Conservation (phyloP, 2,329 filamentous ascomycete genomes). For the Colletotrichum ledebouriae region DNA sequence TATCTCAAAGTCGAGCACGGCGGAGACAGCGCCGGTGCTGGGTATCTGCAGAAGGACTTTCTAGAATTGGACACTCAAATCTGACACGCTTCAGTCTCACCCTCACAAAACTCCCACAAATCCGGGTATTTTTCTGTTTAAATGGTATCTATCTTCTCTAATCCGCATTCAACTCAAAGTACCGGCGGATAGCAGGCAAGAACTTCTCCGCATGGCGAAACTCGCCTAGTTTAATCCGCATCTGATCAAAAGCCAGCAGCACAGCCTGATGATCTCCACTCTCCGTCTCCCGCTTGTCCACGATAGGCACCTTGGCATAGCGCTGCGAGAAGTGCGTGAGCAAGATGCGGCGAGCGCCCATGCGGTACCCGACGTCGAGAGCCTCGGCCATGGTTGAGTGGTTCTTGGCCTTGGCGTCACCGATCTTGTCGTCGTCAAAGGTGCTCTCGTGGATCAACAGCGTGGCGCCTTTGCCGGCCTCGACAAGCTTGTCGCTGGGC, state of each 20-base stretch:
- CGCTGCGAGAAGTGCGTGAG: constrained; percentile 96
- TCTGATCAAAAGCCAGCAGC: constrained; percentile 83
- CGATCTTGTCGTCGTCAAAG: constrained; percentile 86
- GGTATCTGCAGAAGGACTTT: too few relatives aligned
- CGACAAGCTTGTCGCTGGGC: constrained; percentile 77
- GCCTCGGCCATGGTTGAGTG: constrained; percentile 93
- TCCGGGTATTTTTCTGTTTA: too few relatives aligned
- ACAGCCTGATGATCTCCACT: constrained; percentile 69
- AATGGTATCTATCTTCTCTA: constrained; percentile 40
- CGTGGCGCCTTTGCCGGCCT: constrained; percentile 80
- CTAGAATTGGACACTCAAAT: too few relatives aligned
- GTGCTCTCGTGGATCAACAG: constrained; percentile 96
- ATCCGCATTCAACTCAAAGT: constrained; percentile 62
- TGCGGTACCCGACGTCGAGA: constrained; percentile 79
- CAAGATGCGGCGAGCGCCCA: constrained; percentile 84
- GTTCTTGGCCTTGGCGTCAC: constrained; percentile 87
- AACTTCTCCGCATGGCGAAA: constrained; percentile 76
- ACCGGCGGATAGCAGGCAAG: constrained; percentile 68
- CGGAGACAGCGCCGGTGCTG: too few relatives aligned
- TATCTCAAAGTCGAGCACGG: too few relatives aligned
- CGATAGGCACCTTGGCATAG: constrained; percentile 80
- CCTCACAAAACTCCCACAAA: too few relatives aligned
- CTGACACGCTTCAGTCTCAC: too few relatives aligned
- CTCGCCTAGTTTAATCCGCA: constrained; percentile 79
- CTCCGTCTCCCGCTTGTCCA: constrained; percentile 55